Evolutionary conservation across 108 stramenopile species (phyloP), one percentile per base, ranked within the genome.

Genomic region (Mediolabrus comicus): DNA sequence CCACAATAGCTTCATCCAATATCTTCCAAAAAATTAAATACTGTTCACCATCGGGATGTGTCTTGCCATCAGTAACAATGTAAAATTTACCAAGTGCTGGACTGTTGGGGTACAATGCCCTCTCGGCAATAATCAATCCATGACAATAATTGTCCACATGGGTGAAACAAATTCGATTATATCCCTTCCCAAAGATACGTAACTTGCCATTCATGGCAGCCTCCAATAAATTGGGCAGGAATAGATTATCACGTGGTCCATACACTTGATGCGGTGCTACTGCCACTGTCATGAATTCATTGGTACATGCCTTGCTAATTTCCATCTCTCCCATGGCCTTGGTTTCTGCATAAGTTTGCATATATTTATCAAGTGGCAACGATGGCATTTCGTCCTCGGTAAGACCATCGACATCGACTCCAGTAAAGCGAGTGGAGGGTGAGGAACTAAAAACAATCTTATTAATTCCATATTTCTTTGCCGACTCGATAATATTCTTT

Each of bases 211-310:
- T 84, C 17, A 95, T 91, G 16, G 92, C 86, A 8, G 94, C 87
- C 73, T 95, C 94, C 51, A 99, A 66, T 5, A 98, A 67, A 29
- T 87, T 95, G 9, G 98, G 97, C 35, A 98, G 65, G 72, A 98
- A 97, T 22, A 98, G 83, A 26, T 81, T 69, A 62, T 95, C 96
- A 63, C 93, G 81, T 7, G 96, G 96, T 1, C 98, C 98, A 55
- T 99, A 99, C 1, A 99, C 90, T 79, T 99, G 98, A 69, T 99
- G 98, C 16, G 98, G 98, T 13, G 97, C 96, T 1, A 99, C 97
- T 19, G 92, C 82, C 29, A 95, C 80, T 17, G 98, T 99, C 54
- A 88, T 64, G 32, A 97, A 81, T 11, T 71, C 76, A 38, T 73
- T 66, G 16, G 67, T 67, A 65, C 89, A 90, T 11, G 88, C 93